Evolutionary conservation across 1,139 yeast genomes (phyloP).

Genomic region (Hemisphaericaspora xylanilytica): DNA sequence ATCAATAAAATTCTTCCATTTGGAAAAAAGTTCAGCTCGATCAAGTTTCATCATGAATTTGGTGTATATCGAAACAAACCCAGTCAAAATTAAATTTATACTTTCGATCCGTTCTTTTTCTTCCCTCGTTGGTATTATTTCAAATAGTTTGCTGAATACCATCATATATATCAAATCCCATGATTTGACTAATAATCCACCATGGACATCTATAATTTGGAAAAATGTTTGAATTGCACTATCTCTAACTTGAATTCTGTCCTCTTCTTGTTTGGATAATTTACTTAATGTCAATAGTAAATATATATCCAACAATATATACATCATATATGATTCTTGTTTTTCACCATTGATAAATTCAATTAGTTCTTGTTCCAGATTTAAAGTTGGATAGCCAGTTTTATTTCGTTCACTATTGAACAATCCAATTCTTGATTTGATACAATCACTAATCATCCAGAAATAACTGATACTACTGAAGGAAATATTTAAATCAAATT

Average conservation of each 20-base stretch:
- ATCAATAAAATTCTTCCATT: slow-evolving; percentile 52
- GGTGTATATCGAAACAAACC: slow-evolving; percentile 51
- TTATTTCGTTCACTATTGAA: slow-evolving; percentile 15
- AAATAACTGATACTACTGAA: slow-evolving; percentile 89
- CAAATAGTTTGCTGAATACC: slow-evolving; percentile 41
- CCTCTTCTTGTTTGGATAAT: slow-evolving; percentile 50
- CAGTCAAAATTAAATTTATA: slow-evolving; percentile 54
- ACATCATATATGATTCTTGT: slow-evolving; percentile 19
- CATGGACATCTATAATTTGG: slow-evolving; percentile 79
- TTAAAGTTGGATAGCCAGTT: slow-evolving; percentile 9
- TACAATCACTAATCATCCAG: slow-evolving; percentile 84
- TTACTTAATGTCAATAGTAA: slow-evolving; percentile 59
- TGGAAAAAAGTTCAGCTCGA: slow-evolving; percentile 16
- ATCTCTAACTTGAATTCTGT: slow-evolving; percentile 77
- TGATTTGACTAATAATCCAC: slow-evolving; percentile 46
- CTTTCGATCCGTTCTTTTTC: slow-evolving; percentile 55
- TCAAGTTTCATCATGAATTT: slow-evolving; percentile 35
- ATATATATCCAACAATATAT: slow-evolving; percentile 53
- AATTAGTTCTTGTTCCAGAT: slow-evolving; percentile 21
- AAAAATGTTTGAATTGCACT: slow-evolving; percentile 88
- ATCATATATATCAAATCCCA: slow-evolving; percentile 57
- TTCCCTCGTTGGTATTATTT: slow-evolving; percentile 16
- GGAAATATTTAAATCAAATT: slow-evolving; percentile 74
- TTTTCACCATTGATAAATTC: slow-evolving; percentile 16
- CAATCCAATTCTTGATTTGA: slow-evolving; percentile 36